Base-by-base conservation (phyloP, 805 yeast species). In the Soucietia sequanensis region DNA sequence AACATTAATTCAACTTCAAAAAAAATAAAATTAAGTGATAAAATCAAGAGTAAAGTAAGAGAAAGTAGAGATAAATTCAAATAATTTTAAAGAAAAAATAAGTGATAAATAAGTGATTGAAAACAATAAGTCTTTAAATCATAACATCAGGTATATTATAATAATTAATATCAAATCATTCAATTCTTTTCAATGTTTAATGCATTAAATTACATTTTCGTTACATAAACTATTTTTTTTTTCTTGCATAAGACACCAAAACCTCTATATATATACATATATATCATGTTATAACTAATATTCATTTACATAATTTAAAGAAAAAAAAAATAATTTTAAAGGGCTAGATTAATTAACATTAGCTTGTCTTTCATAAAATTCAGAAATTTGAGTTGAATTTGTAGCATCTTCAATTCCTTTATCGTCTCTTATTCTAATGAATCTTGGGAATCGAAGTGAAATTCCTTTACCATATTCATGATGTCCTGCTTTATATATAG, bases 381-480 rank as follows among this genome's bases (percentile, higher is more conserved):
- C 95, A 5, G 85, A 76, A 12, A 90, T 79, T 60, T 89, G 95
- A 15, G 84, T 84, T 22, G 93, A 79, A 1, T 82, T 75, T 0
- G 97, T 90, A 3, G 95, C 91, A 54, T 90, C 95, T 47, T 86
- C 93, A 1, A 83, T 75, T 0, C 75, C 75, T 56, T 90, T 90
- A 52, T 90, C 98, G 27, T 88, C 96, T 54, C 98, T 73, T 14
- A 84, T 68, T 37, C 95, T 68, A 2, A 90, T 53, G 44, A 90
- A 89, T 44, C 98, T 68, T 2, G 98, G 98, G 52, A 90, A 90
- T 47, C 98, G 68, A 37, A 90, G 65, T 3, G 95, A 85, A 3
- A 90, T 78, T 19, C 98, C 98, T 54, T 81, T 81, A 1, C 88
- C 95, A 39, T 80, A 74, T 32, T 76, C 76, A 18, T 71, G 69